These are phyloP conservation scores for Xerophyta viscosa DNA, from an alignment of 106 monocot genomes.

Conservation along the genomic window DNA sequence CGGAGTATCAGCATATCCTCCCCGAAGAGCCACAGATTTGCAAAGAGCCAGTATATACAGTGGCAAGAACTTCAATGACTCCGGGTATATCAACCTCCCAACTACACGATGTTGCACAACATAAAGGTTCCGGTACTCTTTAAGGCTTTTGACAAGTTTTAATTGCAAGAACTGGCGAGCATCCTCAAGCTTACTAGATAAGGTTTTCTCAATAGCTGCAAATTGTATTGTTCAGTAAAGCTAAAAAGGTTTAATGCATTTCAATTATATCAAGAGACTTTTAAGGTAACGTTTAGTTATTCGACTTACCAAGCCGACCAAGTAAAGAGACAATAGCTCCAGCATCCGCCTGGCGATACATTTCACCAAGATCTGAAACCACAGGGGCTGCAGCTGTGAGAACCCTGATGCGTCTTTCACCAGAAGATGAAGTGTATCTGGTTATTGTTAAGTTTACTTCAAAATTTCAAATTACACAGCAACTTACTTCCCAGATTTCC, in stretches of 20 bases:
- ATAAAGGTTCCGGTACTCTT: constrained; percentile 87
- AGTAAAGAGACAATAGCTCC: constrained; percentile 71
- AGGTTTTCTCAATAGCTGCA: constrained; percentile 83
- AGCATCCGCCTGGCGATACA: constrained; percentile 90
- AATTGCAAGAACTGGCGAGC: constrained; percentile 70
- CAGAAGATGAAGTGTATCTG: constrained; percentile 91
- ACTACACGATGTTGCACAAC: constrained; percentile 79
- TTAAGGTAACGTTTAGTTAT: not conserved
- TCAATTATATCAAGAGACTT: too few relatives aligned
- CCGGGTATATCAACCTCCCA: constrained; percentile 81
- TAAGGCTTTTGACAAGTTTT: constrained; percentile 75
- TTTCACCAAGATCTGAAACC: constrained; percentile 79
- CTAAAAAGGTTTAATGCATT: not conserved
- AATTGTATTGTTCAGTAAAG: not conserved
- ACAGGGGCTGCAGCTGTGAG: constrained; percentile 92
- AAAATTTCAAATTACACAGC: not conserved
- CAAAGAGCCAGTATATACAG: constrained; percentile 65
- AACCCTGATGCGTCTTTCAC: constrained; percentile 91
- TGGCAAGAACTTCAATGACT: constrained; percentile 68
- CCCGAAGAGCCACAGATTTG: constrained; percentile 84
- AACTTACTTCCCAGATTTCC: too few relatives aligned
- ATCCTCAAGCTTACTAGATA: constrained; percentile 83
- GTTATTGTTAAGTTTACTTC: constrained; percentile 32
- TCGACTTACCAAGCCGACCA: constrained; percentile 55
- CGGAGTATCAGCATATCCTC: constrained; percentile 72